Percentiles rank a stretch among this genome's conserved stretches.
These are phyloP conservation scores for Dactylellina haptotyla DNA, from an alignment of 2,329 filamentous ascomycete genomes.

Conservation along the genomic window DNA sequence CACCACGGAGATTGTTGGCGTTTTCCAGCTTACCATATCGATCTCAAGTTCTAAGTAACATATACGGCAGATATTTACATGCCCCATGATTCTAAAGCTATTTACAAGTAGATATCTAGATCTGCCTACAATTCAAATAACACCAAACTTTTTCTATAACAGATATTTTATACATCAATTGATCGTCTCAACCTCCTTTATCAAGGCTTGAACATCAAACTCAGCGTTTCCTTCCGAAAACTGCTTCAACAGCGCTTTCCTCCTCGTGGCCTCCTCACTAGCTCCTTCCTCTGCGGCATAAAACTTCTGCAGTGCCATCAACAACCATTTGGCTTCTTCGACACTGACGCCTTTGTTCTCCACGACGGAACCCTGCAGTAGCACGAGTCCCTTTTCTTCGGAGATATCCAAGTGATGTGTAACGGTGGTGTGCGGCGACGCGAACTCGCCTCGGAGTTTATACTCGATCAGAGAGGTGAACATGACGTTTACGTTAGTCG, in stretches of 20 bases:
- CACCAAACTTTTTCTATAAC: neutral
- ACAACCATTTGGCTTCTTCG: constrained; percentile 85
- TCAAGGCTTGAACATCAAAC: constrained; percentile 84
- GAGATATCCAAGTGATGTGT: constrained; percentile 89
- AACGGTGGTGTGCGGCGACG: constrained; percentile 89
- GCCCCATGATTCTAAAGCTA: constrained; percentile 2
- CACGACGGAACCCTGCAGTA: constrained; percentile 84
- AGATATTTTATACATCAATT: constrained; percentile 10
- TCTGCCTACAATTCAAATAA: no score
- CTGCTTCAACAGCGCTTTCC: constrained; percentile 78
- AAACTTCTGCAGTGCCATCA: constrained; percentile 94
- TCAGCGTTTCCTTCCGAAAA: constrained; percentile 80
- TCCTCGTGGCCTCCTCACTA: constrained; percentile 65
- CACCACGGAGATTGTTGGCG: no score
- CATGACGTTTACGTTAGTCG: constrained; percentile 77
- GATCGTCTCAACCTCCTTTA: constrained; percentile 83
- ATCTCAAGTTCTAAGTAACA: no score
- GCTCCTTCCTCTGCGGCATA: constrained; percentile 71
- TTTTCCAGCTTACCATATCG: no score
- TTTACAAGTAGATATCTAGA: no score
- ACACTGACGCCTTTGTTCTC: constrained; percentile 79
- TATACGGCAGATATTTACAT: no score
- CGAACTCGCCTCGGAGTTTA: constrained; percentile 88
- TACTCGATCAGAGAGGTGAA: constrained; percentile 95
- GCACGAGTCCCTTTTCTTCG: constrained; percentile 77